Base-by-base conservation (phyloP, 139 green algal genomes). In the Picochlorum costavermella region DNA sequence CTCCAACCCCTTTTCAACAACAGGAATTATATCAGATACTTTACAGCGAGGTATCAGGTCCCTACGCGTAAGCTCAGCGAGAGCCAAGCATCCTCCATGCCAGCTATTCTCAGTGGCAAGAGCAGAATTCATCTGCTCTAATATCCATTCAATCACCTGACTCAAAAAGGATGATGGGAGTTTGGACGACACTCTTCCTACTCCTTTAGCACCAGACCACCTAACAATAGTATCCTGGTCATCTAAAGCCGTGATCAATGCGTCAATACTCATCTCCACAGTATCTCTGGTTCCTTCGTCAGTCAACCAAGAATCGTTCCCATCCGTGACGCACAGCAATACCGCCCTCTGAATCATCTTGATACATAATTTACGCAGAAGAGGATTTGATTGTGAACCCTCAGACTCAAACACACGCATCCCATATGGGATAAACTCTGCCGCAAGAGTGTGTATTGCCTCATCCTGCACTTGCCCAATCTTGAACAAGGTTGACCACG, bases 141-240 rank as follows among this genome's bases (percentile, higher is more conserved):
- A 93, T 28, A 33, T 96, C 71, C 4, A 66, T 67, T 65, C 75
- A 25, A 92, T 76, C 25, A 98, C 87, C 45, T 98, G 86, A 37
- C 95, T 86, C 1, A 61, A 87, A 36, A 98, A 74, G 56, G 86
- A 80, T 1, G 36, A 50, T 2, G 94, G 90, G 56, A 99, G 82
- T 25, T 88, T 76, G 16, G 69, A 81, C 2, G 84, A 81, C 28
- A 99, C 56, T 0, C 94, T 78, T 0, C 86, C 92, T 16, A 98
- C 25, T 5, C 94, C 94, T 75, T 98, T 98, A 53, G 92, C 91
- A 6, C 84, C 88, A 9, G 76, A 87, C 92, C 92, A 98, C 13
- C 94, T 75, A 58, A 98, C 93, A 13, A 94, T 78, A 0, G 92
- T 98, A 77, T 99, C 92, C 11, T 81, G 76, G 68, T 99, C 93